These are phyloP conservation scores for Scutellaria galericulata DNA, from an alignment of 257 asterid species.

Conservation along the genomic window DNA sequence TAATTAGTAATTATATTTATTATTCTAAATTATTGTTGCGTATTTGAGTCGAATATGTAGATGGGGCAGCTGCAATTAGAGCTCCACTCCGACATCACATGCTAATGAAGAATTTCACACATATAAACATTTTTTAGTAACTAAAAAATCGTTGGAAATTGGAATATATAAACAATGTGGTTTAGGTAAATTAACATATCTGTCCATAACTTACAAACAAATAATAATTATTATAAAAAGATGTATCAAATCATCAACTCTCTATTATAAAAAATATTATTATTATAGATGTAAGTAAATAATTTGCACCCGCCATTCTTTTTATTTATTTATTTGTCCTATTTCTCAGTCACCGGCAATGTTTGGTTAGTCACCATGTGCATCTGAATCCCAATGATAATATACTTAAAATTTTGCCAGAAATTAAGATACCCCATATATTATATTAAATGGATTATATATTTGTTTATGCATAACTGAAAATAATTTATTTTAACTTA, in stretches of 20 bases:
- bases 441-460: background rate
- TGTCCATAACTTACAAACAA: constrained; percentile 32
- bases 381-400: constrained; percentile 22
- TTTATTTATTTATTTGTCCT: background rate
- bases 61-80: constrained; percentile 26
- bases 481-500: too few species aligned
- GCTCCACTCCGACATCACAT: constrained; percentile 38
- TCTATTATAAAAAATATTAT: constrained; percentile 11
- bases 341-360: background rate
- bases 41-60: background rate
- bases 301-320: constrained; percentile 15
- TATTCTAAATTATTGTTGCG: background rate
- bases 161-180: constrained; percentile 32
- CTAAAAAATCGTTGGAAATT: constrained; percentile 40
- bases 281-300: background rate
- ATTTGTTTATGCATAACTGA: too few species aligned
- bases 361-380: constrained; percentile 32
- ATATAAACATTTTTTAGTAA: constrained; percentile 22
- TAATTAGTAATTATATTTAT: background rate
- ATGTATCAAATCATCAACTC: constrained; percentile 15
- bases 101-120: constrained; percentile 26
- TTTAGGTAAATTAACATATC: constrained; percentile 35
- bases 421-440: background rate
- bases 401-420: background rate
- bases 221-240: background rate